phyloP scores from a whole-genome alignment of 2,329 filamentous ascomycete genomes.

The Magnaporthiopsis incrustans region DNA sequence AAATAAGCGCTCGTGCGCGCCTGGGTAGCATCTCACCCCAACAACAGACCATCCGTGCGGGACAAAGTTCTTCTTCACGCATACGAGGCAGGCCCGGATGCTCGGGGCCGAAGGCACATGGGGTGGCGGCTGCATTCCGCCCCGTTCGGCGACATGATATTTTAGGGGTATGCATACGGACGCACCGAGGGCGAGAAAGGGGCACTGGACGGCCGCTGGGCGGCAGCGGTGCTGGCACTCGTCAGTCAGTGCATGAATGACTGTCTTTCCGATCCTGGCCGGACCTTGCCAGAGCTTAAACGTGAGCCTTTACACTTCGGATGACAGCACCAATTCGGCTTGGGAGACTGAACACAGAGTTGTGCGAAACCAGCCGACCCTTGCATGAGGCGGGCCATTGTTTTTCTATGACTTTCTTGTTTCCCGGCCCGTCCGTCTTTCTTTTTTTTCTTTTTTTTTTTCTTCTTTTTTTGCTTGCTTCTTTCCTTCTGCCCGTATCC shows the following conservation, averaged over 20 bases:
- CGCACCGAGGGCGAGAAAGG: not conserved
- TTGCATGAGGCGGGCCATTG: not conserved
- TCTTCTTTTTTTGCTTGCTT: no score
- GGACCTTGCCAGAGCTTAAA: not conserved
- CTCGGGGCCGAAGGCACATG: not conserved
- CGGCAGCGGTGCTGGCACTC: no score
- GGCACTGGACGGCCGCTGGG: not conserved
- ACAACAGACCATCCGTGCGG: no score
- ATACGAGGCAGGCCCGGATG: no score
- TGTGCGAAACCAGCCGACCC: not conserved
- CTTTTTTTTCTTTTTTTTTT: not conserved
- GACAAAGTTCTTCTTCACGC: no score
- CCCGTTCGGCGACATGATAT: not conserved
- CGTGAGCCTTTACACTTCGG: not conserved
- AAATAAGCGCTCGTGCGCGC: no score
- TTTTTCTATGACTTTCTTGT: not conserved
- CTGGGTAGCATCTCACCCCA: no score
- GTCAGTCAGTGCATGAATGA: not conserved
- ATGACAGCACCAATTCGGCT: not conserved
- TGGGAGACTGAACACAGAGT: not conserved
- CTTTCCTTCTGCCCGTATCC: not conserved
- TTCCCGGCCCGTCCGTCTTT: not conserved
- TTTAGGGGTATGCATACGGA: not conserved
- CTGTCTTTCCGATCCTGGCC: not conserved
- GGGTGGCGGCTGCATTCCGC: not conserved